Conservation (phyloP, 2,329 filamentous ascomycete genomes). For the Alternaria sp. region DNA sequence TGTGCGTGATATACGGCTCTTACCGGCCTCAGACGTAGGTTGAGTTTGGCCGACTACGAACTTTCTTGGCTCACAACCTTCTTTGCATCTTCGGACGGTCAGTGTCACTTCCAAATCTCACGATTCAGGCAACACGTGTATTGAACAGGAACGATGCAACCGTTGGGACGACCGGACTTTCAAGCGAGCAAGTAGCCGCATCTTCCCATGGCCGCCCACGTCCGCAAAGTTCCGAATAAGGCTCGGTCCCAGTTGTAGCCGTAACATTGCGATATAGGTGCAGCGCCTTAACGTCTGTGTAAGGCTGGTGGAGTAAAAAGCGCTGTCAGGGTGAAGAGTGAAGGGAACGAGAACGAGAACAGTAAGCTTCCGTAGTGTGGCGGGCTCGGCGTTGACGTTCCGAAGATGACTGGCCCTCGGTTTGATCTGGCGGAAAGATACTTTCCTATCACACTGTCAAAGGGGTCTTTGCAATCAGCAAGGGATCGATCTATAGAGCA, state of each 20-base stretch:
- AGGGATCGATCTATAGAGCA: neutral
- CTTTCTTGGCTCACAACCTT: constrained; percentile 1
- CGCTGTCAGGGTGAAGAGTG: neutral
- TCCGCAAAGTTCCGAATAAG: neutral
- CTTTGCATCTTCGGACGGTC: neutral
- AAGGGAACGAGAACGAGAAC: neutral
- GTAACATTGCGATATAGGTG: neutral
- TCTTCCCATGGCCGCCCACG: neutral
- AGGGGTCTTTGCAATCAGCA: constrained; percentile 1
- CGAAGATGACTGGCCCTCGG: neutral
- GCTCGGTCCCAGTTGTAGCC: neutral
- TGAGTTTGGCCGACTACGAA: neutral
- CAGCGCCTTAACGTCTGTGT: neutral
- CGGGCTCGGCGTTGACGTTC: neutral
- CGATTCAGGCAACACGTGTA: neutral
- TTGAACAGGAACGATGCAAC: constrained; percentile 1
- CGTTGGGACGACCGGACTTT: neutral
- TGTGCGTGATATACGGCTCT: constrained; percentile 1
- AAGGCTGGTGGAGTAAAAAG: neutral
- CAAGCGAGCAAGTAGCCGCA: neutral
- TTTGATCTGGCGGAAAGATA: neutral
- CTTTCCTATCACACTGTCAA: neutral
- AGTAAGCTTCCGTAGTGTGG: neutral
- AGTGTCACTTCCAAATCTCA: neutral
- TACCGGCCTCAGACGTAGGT: constrained; percentile 1